A percentile compares a stretch with the other conserved stretches of the same genome.
Conservation (phyloP, 352 stramenopile species). For the Pythium angustatum region DNA sequence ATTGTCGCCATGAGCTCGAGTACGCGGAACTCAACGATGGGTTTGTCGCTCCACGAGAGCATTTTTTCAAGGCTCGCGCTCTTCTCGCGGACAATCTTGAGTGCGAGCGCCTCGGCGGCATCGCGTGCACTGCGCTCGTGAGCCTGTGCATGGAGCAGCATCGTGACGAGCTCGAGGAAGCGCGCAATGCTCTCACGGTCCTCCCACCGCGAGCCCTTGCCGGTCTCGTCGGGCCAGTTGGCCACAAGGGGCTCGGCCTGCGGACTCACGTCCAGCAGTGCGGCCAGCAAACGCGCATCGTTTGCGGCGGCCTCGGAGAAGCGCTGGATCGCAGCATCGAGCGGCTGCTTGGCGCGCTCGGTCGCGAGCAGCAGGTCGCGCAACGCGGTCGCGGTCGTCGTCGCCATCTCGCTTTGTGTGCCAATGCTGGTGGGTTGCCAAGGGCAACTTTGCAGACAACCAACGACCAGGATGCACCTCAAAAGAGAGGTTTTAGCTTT, state of each 20-base stretch:
- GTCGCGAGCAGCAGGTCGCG: slow-evolving; percentile 68
- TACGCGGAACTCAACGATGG: slow-evolving; percentile 68
- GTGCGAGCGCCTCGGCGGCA: slow-evolving; percentile 58
- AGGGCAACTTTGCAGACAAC: slow-evolving; percentile 27
- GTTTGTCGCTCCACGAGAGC: slow-evolving; percentile 86
- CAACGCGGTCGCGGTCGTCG: slow-evolving; percentile 33
- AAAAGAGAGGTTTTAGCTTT: slow-evolving; percentile 15
- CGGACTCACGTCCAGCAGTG: slow-evolving; percentile 56
- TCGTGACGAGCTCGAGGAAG: slow-evolving; percentile 60
- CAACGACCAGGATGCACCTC: slow-evolving; percentile 17
- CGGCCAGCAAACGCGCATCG: slow-evolving; percentile 20
- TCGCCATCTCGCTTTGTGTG: slow-evolving; percentile 2
- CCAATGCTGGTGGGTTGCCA: not conserved
- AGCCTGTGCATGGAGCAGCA: slow-evolving; percentile 42
- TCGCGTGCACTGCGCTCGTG: slow-evolving; percentile 20
- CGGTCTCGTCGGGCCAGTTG: slow-evolving; percentile 62
- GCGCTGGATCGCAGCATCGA: slow-evolving; percentile 49
- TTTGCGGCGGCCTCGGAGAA: slow-evolving; percentile 31
- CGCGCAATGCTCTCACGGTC: slow-evolving; percentile 67
- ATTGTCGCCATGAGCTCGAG: slow-evolving; percentile 61
- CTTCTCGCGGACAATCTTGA: slow-evolving; percentile 74
- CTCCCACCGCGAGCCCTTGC: slow-evolving; percentile 54
- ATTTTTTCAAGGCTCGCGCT: slow-evolving; percentile 62
- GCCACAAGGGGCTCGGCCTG: slow-evolving; percentile 59
- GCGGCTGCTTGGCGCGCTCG: slow-evolving; percentile 58